Base-by-base conservation (phyloP, 2,329 filamentous ascomycete genomes). In the Atkinsonella hypoxylon region DNA sequence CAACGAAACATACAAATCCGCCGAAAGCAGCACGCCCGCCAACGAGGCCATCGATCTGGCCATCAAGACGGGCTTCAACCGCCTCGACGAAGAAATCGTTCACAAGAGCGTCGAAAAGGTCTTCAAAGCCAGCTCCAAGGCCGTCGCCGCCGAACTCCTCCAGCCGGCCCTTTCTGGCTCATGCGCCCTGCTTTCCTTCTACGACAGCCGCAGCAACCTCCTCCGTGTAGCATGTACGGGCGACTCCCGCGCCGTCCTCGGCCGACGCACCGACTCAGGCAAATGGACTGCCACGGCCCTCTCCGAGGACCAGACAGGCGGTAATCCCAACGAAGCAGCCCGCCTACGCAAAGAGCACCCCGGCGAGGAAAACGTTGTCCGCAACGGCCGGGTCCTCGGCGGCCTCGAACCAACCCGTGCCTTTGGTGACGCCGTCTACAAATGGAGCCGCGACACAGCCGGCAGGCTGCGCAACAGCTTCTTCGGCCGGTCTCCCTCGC, bases 351-450 rank as follows among this genome's bases (percentile, higher is more conserved):
- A 80, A 56, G 85, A 90, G 59, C 93, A 98, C 62, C 93, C 93
- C 0, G 86, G 85, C 30, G 93, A 98, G 68, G 84, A 87, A 13
- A 77, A 90, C 59, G 93, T 96, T 9, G 82, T 95, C 40, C 78
- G 83, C 42, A 93, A 95, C 58, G 93, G 93, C 6, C 85, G 93
- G 54, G 88, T 98, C 15, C 77, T 98, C 0, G 93, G 93, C 43
- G 87, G 90, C 17, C 75, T 98, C 12, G 93, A 98, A 66, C 93
- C 93, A 3, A 91, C 85, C 17, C 83, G 93, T 55, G 91, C 94
- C 0, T 98, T 98, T 67, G 94, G 93, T 36, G 93, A 98, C 67
- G 91, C 93, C 9, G 84, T 85, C 59, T 98, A 98, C 74, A 98
- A 98, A 69, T 98, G 93, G 93, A 87, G 80, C 53, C 78, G 80